A percentile compares a stretch with the other conserved stretches of the same genome.
Conservation (phyloP, 352 stramenopile genomes). For the Globisporangium recalcitrans region DNA sequence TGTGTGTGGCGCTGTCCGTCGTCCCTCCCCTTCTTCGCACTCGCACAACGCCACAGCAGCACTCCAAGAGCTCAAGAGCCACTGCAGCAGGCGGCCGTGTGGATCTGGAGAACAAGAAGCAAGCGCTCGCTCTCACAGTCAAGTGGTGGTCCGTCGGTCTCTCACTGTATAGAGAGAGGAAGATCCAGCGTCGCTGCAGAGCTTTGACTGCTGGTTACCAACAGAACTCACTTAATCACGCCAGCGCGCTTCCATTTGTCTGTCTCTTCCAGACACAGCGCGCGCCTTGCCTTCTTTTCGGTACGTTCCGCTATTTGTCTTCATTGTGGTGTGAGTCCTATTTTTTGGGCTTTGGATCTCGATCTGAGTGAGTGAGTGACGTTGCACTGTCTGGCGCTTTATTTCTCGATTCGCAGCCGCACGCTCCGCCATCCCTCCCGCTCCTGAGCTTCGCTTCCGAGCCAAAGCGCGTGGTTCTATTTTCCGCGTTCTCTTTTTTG, state of each 20-base stretch:
- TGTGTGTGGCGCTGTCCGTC: background rate
- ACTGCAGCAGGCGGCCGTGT: background rate
- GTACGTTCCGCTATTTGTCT: background rate
- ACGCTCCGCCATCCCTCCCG: background rate
- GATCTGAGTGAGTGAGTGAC: too few species aligned
- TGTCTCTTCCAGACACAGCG: background rate
- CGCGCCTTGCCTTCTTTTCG: background rate
- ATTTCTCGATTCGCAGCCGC: conserved; percentile 4
- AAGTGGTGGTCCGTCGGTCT: background rate
- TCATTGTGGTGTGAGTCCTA: background rate
- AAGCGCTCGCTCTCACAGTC: background rate
- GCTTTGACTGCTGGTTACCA: background rate
- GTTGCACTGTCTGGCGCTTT: conserved; percentile 1
- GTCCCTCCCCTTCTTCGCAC: background rate
- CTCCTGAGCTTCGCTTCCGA: too few species aligned
- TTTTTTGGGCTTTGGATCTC: background rate
- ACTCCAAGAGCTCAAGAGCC: background rate
- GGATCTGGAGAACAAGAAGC: background rate
- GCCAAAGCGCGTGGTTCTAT: conserved; percentile 4
- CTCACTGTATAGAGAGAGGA: conserved; percentile 1
- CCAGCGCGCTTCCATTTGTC: background rate
- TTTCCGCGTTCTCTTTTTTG: conserved; percentile 11
- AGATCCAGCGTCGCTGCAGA: conserved; percentile 1
- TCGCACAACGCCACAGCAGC: background rate
- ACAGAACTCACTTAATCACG: background rate